These are phyloP conservation scores for Xylaria sp. DNA, from an alignment of 2,329 filamentous ascomycete genomes.

Conservation along the genomic window DNA sequence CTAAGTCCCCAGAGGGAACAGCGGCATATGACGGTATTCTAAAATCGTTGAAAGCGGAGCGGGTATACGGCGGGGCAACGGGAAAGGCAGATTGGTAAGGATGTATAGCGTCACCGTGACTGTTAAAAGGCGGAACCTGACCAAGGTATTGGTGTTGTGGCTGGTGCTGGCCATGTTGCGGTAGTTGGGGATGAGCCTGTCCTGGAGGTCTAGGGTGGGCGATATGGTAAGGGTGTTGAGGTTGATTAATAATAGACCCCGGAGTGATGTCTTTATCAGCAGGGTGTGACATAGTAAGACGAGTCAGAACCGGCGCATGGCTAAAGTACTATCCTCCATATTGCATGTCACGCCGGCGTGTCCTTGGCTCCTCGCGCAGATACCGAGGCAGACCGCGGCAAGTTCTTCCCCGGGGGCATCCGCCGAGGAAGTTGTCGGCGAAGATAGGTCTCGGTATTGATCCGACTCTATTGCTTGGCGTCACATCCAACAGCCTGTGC, in stretches of 20 bases:
- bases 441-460: not conserved
- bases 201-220: conserved; percentile 5
- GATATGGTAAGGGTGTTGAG: conserved; percentile 15
- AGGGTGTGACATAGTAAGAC: conserved; percentile 29
- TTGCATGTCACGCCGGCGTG: conserved; percentile 8
- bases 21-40: conserved; percentile 9
- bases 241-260: conserved; percentile 27
- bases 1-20: conserved; percentile 3
- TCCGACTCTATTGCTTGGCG: conserved; percentile 5
- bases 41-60: conserved; percentile 22
- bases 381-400: conserved; percentile 3
- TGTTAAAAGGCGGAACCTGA: not conserved
- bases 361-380: not conserved
- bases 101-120: not conserved
- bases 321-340: conserved; percentile 20
- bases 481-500: not conserved
- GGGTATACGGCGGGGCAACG: not conserved
- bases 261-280: conserved; percentile 16
- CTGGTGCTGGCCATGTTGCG: conserved; percentile 17
- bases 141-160: conserved; percentile 13
- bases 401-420: not conserved
- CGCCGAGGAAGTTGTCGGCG: not conserved
- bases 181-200: conserved; percentile 1
- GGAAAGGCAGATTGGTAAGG: conserved; percentile 1
- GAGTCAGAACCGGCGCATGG: conserved; percentile 18